Conservation (phyloP, 768 basidiomycete species). For the Mycena capillaripes region DNA sequence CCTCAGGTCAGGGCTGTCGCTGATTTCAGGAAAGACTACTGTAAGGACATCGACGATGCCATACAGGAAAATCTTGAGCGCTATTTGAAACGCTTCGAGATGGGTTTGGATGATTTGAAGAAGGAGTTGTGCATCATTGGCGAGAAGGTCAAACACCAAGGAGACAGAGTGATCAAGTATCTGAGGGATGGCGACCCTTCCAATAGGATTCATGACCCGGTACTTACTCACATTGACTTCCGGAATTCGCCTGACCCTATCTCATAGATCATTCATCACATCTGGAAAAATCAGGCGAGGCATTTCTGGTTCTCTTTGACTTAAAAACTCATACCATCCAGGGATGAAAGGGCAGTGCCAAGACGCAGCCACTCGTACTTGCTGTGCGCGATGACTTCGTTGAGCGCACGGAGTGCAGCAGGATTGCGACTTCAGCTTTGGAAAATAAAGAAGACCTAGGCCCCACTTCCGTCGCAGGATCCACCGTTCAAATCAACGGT, state of each 20-base stretch:
- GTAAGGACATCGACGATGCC: constrained; percentile 8
- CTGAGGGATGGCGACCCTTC: constrained; percentile 33
- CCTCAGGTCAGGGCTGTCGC: constrained; percentile 30
- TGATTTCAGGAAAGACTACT: constrained; percentile 29
- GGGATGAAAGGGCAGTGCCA: constrained; percentile 16
- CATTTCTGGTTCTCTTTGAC: background rate
- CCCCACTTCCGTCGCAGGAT: background rate
- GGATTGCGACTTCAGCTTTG: background rate
- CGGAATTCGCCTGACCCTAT: background rate
- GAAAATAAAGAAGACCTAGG: background rate
- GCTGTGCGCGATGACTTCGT: constrained; percentile 17
- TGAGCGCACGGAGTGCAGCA: constrained; percentile 7
- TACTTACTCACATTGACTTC: background rate
- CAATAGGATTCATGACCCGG: constrained; percentile 39
- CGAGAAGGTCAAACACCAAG: constrained; percentile 31
- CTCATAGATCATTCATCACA: constrained; percentile 34
- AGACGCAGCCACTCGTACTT: constrained; percentile 2
- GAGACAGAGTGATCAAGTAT: constrained; percentile 35
- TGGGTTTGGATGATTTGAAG: constrained; percentile 39
- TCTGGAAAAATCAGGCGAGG: constrained; percentile 31
- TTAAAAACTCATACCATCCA: background rate
- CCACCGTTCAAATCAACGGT: background rate
- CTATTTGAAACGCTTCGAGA: constrained; percentile 12
- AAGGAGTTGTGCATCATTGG: constrained; percentile 36
- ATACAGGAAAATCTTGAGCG: background rate